Percentiles rank a stretch among this genome's conserved stretches.
phyloP scores from a whole-genome alignment of 1,284 basidiomycete genomes.

The Sporisorium iseilematis-ciliati region DNA sequence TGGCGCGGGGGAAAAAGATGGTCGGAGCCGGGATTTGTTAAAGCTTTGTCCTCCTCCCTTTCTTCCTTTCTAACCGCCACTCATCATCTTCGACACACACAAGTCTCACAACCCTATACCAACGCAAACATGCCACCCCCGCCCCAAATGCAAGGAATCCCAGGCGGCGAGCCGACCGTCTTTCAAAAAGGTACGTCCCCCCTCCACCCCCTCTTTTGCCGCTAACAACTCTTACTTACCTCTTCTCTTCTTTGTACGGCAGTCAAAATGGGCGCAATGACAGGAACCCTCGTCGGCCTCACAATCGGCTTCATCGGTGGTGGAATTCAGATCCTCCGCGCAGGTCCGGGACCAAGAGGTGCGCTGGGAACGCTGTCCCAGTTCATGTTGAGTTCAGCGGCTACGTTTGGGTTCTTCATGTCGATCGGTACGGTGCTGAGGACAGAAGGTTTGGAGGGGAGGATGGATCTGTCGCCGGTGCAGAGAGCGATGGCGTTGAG shows the following conservation, averaged over 20 bases:
- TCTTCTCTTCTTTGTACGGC: constrained; percentile 4
- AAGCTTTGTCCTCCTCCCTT: background rate
- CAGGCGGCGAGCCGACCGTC: constrained; percentile 47
- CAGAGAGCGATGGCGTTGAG: constrained; percentile 28
- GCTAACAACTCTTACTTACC: background rate
- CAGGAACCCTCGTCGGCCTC: constrained; percentile 65
- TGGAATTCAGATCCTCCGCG: constrained; percentile 64
- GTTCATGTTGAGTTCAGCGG: constrained; percentile 65
- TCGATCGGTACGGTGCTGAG: constrained; percentile 66
- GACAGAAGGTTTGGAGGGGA: constrained; percentile 52
- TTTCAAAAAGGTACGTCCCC: constrained; percentile 50
- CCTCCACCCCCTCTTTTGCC: background rate
- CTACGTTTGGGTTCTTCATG: constrained; percentile 68
- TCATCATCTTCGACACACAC: background rate
- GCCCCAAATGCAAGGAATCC: constrained; percentile 46
- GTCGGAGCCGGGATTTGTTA: constrained; percentile 8
- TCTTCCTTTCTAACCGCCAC: background rate
- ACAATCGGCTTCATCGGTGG: constrained; percentile 68
- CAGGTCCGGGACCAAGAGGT: constrained; percentile 63
- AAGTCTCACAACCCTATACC: background rate
- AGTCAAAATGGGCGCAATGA: constrained; percentile 68
- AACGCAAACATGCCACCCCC: constrained; percentile 35
- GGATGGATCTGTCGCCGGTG: constrained; percentile 28
- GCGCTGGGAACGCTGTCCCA: constrained; percentile 62
- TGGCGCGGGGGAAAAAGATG: background rate